Conservation (phyloP, 192 early-diverging fungal genomes). For the Rhizophagus clarus region DNA sequence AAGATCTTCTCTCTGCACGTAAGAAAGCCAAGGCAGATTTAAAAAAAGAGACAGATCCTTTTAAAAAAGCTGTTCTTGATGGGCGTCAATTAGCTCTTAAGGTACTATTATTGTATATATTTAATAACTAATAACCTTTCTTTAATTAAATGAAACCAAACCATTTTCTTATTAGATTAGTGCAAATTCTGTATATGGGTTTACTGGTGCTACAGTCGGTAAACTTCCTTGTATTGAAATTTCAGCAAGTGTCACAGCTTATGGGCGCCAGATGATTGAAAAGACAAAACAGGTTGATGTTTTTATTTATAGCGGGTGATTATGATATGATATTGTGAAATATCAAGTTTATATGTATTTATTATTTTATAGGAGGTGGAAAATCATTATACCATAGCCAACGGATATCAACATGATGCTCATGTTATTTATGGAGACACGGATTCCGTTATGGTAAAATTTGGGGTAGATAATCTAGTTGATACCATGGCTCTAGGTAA, state of each 20-base stretch:
- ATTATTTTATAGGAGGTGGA: constrained; percentile 65
- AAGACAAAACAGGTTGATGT: constrained; percentile 66
- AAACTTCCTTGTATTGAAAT: constrained; percentile 92
- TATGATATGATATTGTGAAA: not conserved
- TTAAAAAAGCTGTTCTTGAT: constrained; percentile 91
- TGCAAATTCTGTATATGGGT: constrained; percentile 97
- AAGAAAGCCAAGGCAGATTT: constrained; percentile 92
- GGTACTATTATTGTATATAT: constrained; percentile 39
- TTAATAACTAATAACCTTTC: constrained; percentile 7
- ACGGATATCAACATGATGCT: constrained; percentile 87
- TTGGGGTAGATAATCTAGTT: constrained; percentile 77
- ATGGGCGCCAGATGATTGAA: constrained; percentile 96
- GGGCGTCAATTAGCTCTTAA: constrained; percentile 96
- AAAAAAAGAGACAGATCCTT: constrained; percentile 96
- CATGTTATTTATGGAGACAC: constrained; percentile 98
- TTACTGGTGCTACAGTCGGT: constrained; percentile 93
- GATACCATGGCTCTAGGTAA: constrained; percentile 86
- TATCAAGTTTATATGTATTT: not conserved
- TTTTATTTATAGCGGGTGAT: not conserved
- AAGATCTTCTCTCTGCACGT: constrained; percentile 86
- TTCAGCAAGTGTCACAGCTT: constrained; percentile 91
- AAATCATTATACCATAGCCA: constrained; percentile 75
- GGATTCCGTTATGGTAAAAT: constrained; percentile 99
- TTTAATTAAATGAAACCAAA: not conserved
- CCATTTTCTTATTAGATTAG: constrained; percentile 57